These are phyloP conservation scores for Aspergillus ellipticus DNA, from an alignment of 495 filamentous ascomycete species.

Conservation along the genomic window DNA sequence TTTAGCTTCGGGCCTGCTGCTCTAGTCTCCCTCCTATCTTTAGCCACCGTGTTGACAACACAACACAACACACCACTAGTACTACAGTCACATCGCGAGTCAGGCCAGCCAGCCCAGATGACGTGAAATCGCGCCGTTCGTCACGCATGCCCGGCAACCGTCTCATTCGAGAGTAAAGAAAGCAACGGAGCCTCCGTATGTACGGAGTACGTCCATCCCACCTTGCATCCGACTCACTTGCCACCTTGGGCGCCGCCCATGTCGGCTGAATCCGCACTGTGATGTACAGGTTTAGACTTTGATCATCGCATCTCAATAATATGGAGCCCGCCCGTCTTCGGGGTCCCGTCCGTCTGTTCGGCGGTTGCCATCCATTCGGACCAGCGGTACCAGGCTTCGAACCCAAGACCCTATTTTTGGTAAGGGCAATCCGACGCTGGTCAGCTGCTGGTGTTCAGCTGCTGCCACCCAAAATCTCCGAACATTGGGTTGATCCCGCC, in stretches of 20 bases:
- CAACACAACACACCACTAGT: no score
- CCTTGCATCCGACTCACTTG: not conserved
- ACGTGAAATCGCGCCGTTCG: not conserved
- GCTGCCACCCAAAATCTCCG: not conserved
- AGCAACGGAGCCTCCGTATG: no score
- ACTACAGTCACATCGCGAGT: not conserved
- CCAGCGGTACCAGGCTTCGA: no score
- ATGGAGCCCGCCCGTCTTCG: no score
- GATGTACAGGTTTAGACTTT: not conserved
- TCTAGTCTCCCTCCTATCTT: slow-evolving; percentile 18
- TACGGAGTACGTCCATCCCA: no score
- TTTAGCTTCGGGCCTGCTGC: not conserved
- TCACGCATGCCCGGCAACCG: not conserved
- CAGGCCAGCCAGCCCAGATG: not conserved
- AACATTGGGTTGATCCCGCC: not conserved
- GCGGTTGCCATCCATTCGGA: no score
- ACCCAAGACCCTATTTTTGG: no score
- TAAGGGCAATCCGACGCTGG: no score
- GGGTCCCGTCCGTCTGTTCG: no score
- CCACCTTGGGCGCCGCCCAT: not conserved
- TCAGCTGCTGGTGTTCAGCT: not conserved
- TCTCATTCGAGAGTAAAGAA: no score
- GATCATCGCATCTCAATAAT: not conserved
- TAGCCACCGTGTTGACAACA: slow-evolving; percentile 4
- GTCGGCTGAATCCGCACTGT: not conserved